Conservation (phyloP, 176 grass and related monocot species). For the Poa pratensis region DNA sequence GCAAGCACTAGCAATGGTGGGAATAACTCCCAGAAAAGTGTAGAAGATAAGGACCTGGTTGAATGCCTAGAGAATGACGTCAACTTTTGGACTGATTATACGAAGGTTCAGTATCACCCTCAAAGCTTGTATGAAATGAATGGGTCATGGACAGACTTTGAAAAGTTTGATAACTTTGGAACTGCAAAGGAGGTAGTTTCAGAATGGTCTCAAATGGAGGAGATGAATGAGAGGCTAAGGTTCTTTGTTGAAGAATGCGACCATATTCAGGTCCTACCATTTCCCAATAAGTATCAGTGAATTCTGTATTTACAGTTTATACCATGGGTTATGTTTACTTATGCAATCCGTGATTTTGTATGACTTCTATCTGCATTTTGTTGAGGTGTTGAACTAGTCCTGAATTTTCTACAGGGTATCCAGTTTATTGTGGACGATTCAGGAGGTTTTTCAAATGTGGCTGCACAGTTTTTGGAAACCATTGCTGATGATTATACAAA, state of each 20-base stretch:
- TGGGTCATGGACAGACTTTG: conserved; percentile 88
- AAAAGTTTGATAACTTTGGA: conserved; percentile 84
- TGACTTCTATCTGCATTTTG: neutral
- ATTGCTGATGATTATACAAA: conserved; percentile 94
- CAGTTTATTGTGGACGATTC: conserved; percentile 74
- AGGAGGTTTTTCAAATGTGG: conserved; percentile 72
- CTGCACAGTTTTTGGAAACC: conserved; percentile 77
- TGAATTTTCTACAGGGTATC: conserved; percentile 70
- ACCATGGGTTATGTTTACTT: neutral
- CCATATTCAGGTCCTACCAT: conserved; percentile 82
- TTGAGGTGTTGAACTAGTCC: conserved; percentile 10
- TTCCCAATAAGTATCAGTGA: conserved; percentile 27
- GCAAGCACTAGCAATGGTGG: conserved; percentile 42
- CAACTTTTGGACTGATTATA: conserved; percentile 90
- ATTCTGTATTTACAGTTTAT: conserved; percentile 32
- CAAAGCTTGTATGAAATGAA: conserved; percentile 79
- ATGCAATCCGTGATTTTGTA: conserved; percentile 14
- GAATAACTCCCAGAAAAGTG: conserved; percentile 24
- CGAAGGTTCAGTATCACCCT: conserved; percentile 93
- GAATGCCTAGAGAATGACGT: conserved; percentile 71
- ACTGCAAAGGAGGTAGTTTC: conserved; percentile 75
- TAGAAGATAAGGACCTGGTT: conserved; percentile 75
- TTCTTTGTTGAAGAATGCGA: conserved; percentile 98
- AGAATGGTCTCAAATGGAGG: conserved; percentile 79
- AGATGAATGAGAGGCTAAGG: conserved; percentile 89